Evolutionary conservation across 2,329 filamentous ascomycete genomes (phyloP).

Genomic region (Ramichloridium luteum): DNA sequence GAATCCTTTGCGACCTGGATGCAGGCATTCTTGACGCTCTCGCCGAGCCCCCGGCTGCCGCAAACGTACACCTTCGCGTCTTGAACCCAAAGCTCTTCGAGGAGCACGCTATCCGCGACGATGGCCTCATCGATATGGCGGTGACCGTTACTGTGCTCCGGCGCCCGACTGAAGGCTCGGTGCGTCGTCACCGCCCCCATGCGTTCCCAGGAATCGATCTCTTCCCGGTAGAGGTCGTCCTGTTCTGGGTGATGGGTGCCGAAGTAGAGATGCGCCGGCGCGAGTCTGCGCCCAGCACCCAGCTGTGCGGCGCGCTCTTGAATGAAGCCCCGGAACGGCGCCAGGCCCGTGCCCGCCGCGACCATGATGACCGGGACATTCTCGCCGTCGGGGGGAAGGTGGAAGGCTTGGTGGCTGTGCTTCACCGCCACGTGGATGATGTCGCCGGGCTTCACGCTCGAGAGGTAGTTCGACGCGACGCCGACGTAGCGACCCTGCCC

Average conservation of each 20-base stretch:
- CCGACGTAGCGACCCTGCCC: slow-evolving; percentile 28
- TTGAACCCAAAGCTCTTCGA: slow-evolving; percentile 34
- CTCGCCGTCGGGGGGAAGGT: slow-evolving; percentile 31
- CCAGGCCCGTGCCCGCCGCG: slow-evolving; percentile 66
- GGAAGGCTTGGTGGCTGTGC: slow-evolving; percentile 31
- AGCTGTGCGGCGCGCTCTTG: slow-evolving; percentile 59
- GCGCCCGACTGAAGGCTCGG: slow-evolving; percentile 45
- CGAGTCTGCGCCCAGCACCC: slow-evolving; percentile 40
- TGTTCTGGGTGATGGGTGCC: slow-evolving; percentile 45
- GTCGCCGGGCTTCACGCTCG: slow-evolving; percentile 29
- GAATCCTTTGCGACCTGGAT: slow-evolving; percentile 29
- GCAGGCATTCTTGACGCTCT: slow-evolving; percentile 32
- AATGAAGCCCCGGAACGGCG: slow-evolving; percentile 92
- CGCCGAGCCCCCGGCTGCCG: slow-evolving; percentile 40
- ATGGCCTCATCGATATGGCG: slow-evolving; percentile 43
- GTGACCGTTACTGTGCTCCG: slow-evolving; percentile 35
- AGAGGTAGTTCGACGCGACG: slow-evolving; percentile 33
- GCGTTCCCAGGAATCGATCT: slow-evolving; percentile 47
- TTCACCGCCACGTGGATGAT: slow-evolving; percentile 32
- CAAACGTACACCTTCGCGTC: slow-evolving; percentile 53
- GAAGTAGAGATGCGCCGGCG: slow-evolving; percentile 50
- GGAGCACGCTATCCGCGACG: slow-evolving; percentile 34
- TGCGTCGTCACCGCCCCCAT: slow-evolving; percentile 50
- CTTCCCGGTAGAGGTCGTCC: slow-evolving; percentile 51
- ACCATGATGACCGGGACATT: slow-evolving; percentile 31